Percentiles rank a stretch among this genome's conserved stretches.
These are phyloP conservation scores for Venturiaceae sp. DNA, from an alignment of 2,329 filamentous ascomycete species.

Conservation along the genomic window DNA sequence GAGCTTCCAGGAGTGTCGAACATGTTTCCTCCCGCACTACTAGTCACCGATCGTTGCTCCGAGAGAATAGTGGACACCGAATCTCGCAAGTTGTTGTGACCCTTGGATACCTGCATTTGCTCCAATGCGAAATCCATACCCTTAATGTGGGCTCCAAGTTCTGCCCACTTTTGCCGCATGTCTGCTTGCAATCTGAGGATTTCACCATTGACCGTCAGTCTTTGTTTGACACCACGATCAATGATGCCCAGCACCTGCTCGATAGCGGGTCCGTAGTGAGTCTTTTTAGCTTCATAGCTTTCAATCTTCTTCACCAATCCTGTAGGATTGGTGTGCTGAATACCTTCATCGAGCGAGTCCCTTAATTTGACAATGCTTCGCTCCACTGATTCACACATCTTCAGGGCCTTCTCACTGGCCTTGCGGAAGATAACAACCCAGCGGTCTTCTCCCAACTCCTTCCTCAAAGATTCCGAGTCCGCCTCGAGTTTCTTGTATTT, in stretches of 20 bases:
- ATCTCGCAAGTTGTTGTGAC: constrained; percentile 67
- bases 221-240: constrained; percentile 87
- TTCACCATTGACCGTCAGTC: constrained; percentile 94
- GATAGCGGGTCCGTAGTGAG: constrained; percentile 88
- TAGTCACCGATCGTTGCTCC: constrained; percentile 63
- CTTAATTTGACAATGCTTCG: constrained; percentile 74
- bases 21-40: constrained; percentile 58
- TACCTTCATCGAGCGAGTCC: constrained; percentile 65
- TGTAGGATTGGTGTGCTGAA: constrained; percentile 62
- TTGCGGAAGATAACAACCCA: constrained; percentile 96
- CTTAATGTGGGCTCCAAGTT: constrained; percentile 64
- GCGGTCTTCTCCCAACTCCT: constrained; percentile 87
- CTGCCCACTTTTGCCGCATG: constrained; percentile 72
- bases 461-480: constrained; percentile 79
- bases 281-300: constrained; percentile 89
- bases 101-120: constrained; percentile 51
- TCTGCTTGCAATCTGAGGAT: constrained; percentile 80
- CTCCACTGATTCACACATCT: constrained; percentile 94
- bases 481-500: constrained; percentile 80
- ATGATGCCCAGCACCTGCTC: constrained; percentile 87
- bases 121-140: constrained; percentile 69
- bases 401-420: constrained; percentile 81
- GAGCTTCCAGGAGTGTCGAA: constrained; percentile 53
- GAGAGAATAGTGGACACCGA: constrained; percentile 89
- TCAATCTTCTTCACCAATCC: constrained; percentile 74